These are phyloP conservation scores for Pinus tabuliformis DNA, from an alignment of 75 land plant genomes.

Conservation along the genomic window DNA sequence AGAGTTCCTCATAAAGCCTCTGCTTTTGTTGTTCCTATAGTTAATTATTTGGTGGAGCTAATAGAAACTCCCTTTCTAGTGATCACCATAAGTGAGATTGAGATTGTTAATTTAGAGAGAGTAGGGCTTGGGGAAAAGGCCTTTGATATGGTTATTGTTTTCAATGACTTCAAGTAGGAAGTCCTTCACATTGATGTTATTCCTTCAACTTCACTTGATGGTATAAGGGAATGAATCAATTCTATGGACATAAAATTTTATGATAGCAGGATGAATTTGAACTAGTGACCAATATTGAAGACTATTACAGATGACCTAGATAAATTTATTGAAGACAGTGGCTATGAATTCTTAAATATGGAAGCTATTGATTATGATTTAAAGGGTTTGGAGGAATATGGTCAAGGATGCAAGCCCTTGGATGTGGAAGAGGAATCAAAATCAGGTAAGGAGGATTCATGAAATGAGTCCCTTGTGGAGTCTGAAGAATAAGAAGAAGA, in stretches of 20 bases:
- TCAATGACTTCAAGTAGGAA: conserved; percentile 93
- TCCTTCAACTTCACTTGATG: conserved; percentile 83
- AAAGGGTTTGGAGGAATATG: conserved; percentile 82
- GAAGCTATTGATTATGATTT: conserved; percentile 90
- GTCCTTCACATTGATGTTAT: conserved; percentile 86
- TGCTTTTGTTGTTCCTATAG: conserved; percentile 79
- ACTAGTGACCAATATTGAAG: conserved; percentile 91
- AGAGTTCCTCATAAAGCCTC: conserved; percentile 90
- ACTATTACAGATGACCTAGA: conserved; percentile 94
- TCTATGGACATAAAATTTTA: conserved; percentile 89
- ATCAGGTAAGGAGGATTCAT: conserved; percentile 70
- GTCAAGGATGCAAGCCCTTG: conserved; percentile 83
- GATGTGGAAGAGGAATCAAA: conserved; percentile 66
- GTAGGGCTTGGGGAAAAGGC: conserved; percentile 95
- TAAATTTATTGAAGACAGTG: conserved; percentile 88
- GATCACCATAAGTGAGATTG: conserved; percentile 82
- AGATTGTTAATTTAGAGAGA: conserved; percentile 92
- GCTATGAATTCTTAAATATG: conserved; percentile 92
- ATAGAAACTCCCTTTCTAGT: conserved; percentile 74
- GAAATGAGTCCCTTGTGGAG: conserved; percentile 85
- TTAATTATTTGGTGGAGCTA: conserved; percentile 68
- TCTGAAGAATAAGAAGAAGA: conserved; percentile 70
- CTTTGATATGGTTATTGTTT: conserved; percentile 93
- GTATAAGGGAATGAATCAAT: conserved; percentile 93
- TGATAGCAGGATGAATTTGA: conserved; percentile 89